Evolutionary conservation across 1,139 yeast species (phyloP), one percentile per base, ranked within the genome.

Genomic region (Diutina mesorugosa): DNA sequence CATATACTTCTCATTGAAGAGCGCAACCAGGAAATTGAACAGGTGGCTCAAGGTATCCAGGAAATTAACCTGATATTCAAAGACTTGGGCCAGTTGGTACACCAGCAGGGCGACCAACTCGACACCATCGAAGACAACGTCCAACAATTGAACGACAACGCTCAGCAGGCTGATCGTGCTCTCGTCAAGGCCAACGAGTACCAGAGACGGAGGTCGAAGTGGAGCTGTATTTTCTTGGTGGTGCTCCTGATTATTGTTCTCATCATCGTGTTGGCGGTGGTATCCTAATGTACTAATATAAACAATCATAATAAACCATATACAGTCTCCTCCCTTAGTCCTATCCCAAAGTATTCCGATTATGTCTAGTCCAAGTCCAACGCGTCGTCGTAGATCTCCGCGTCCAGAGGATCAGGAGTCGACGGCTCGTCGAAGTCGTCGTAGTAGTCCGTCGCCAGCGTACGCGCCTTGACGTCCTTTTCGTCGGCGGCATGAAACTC

Each of bases 31-130:
- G 95, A 89, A 60, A 87, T 90, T 35, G 76, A 77, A 46, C 84
- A 80, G 60, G 87, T 90, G 7, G 83, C 87, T 51, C 81, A 83
- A 56, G 95, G 96, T 0, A 88, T 90, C 7, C 78, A 78, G 59
- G 97, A 90, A 63, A 90, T 90, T 55, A 90, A 90, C 66, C 78
- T 90, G 7, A 90, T 90, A 1, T 90, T 90, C 68, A 83, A 84
- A 61, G 96, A 90, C 63, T 70, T 90, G 60, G 90, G 90, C 16
- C 79, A 82, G 50, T 70, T 90, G 62, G 95, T 90, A 1, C 76
- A 78, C 57, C 93, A 88, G 65, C 97, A 90, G 66, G 96, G 96
- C 5, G 84, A 81, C 47, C 91, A 87, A 61, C 77, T 90, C 32
- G 96, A 89, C 65, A 81, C 90, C 0, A 83, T 90, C 18, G 97